Conservation (phyloP, 371 early-diverging fungal species). For the Mucor irregularis region DNA sequence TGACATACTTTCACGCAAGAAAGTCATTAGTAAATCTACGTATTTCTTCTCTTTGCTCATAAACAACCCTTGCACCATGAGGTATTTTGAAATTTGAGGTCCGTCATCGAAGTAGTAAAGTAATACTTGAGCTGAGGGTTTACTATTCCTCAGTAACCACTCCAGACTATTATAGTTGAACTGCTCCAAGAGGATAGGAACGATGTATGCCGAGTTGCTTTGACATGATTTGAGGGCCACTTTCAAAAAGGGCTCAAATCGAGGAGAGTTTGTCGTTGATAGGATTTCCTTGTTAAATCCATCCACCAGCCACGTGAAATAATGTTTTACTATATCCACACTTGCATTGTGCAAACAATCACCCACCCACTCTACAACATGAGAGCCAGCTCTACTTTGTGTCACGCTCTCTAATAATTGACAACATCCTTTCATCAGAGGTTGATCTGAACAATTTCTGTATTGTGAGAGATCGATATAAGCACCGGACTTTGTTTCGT, state of each 20-base stretch:
- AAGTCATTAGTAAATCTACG: slow-evolving; percentile 21
- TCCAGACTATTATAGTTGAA: slow-evolving; percentile 5
- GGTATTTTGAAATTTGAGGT: slow-evolving; percentile 26
- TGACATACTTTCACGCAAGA: slow-evolving; percentile 20
- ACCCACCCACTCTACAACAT: slow-evolving; percentile 14
- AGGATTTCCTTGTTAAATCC: slow-evolving; percentile 8
- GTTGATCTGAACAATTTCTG: slow-evolving; percentile 8
- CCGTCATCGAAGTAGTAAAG: slow-evolving; percentile 32
- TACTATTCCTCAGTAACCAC: slow-evolving; percentile 18
- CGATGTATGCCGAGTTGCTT: slow-evolving; percentile 10
- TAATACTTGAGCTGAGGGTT: slow-evolving; percentile 4
- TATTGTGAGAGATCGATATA: slow-evolving; percentile 25
- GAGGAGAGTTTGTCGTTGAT: neutral
- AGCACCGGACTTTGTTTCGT: slow-evolving; percentile 35
- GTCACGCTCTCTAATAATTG: slow-evolving; percentile 23
- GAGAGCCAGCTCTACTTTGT: neutral
- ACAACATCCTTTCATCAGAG: slow-evolving; percentile 24
- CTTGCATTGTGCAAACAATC: slow-evolving; percentile 25
- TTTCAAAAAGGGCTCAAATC: slow-evolving; percentile 1
- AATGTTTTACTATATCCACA: slow-evolving; percentile 20
- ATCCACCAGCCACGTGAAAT: slow-evolving; percentile 27
- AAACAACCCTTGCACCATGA: slow-evolving; percentile 19
- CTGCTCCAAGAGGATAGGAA: slow-evolving; percentile 22
- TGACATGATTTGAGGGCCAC: slow-evolving; percentile 1
- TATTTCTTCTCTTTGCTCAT: slow-evolving; percentile 24